Evolutionary conservation across 345 rosid genomes (phyloP).

Genomic region (Murraya paniculata): DNA sequence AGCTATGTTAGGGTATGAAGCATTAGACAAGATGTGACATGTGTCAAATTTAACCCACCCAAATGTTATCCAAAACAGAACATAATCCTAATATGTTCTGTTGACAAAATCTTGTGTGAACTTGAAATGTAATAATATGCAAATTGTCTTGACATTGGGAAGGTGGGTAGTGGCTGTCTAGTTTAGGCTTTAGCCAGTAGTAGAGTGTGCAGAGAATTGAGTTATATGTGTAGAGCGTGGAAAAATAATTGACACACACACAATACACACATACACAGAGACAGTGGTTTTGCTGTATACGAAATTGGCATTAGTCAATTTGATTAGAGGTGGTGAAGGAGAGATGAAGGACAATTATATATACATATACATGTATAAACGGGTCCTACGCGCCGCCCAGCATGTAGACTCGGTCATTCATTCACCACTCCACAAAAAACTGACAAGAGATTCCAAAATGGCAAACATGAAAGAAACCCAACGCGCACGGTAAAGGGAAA

Average conservation of each 20-base stretch:
- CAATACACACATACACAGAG: background rate
- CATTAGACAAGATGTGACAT: constrained; percentile 15
- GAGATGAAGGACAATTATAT: too few species aligned
- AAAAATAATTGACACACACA: background rate
- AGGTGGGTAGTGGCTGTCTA: background rate
- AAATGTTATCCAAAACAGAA: constrained; percentile 5
- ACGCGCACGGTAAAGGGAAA: constrained; percentile 36
- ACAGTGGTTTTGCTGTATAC: background rate
- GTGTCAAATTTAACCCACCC: constrained; percentile 9
- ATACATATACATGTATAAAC: too few species aligned
- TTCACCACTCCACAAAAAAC: constrained; percentile 14
- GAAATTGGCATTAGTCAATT: constrained; percentile 7
- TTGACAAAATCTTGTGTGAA: background rate
- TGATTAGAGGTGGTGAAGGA: constrained; percentile 6
- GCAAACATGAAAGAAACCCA: constrained; percentile 45
- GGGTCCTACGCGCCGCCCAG: constrained; percentile 27
- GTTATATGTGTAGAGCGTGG: background rate
- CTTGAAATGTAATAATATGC: constrained; percentile 4
- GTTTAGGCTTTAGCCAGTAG: background rate
- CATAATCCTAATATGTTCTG: background rate
- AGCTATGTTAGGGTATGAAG: background rate
- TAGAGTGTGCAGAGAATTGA: background rate
- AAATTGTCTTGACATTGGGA: background rate
- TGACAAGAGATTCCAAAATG: constrained; percentile 38
- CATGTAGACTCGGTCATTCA: constrained; percentile 1